These are phyloP conservation scores for Ceraceosorus guamensis DNA, from an alignment of 1,284 basidiomycete species.

Conservation along the genomic window DNA sequence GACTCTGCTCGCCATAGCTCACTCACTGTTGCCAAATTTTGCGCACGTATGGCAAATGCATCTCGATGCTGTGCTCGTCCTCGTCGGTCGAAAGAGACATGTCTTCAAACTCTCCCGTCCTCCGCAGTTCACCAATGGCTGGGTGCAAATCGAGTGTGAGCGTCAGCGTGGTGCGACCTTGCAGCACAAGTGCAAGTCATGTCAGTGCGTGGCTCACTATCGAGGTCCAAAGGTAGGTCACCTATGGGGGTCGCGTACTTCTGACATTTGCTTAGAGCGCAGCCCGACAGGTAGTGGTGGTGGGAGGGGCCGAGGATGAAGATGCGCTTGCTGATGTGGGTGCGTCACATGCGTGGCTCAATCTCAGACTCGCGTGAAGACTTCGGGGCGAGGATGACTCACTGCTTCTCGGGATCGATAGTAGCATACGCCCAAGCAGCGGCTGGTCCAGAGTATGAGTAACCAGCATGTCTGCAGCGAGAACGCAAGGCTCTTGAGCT, in stretches of 20 bases:
- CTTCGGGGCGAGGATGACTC: conserved; percentile 33
- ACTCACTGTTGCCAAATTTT: conserved; percentile 73
- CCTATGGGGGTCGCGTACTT: conserved; percentile 82
- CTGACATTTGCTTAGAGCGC: conserved; percentile 70
- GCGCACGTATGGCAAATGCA: conserved; percentile 89
- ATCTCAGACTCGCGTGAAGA: not conserved
- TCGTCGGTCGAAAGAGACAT: conserved; percentile 71
- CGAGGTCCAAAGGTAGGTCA: conserved; percentile 66
- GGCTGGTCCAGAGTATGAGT: conserved; percentile 83
- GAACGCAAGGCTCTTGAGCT: not conserved
- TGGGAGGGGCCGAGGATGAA: conserved; percentile 95
- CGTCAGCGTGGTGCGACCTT: not conserved
- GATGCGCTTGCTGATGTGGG: conserved; percentile 65
- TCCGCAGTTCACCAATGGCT: conserved; percentile 59
- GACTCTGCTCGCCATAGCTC: not conserved
- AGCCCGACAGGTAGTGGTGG: conserved; percentile 77
- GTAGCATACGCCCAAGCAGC: conserved; percentile 93
- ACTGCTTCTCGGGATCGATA: conserved; percentile 76
- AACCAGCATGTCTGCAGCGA: conserved; percentile 77
- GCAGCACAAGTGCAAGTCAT: not conserved
- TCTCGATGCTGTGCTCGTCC: conserved; percentile 94
- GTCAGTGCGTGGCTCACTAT: conserved; percentile 56
- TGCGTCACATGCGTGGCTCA: not conserved
- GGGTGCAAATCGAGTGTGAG: not conserved
- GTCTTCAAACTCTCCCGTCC: conserved; percentile 64